Base-by-base conservation (phyloP, 768 basidiomycete species). In the Zangia roseola region DNA sequence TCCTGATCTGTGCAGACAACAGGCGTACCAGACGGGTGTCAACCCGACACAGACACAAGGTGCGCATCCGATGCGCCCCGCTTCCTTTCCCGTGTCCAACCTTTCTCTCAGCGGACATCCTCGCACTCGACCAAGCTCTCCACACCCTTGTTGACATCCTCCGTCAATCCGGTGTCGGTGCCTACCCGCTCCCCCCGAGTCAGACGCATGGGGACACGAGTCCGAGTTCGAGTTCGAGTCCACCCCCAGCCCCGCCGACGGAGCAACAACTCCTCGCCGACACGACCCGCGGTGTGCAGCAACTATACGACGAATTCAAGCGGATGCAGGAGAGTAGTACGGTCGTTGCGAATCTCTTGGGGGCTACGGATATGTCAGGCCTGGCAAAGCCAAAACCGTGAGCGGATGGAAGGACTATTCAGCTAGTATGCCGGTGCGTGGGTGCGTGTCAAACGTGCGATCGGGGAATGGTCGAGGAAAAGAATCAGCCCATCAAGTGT, bases 81-180 rank as follows among this genome's bases (percentile, higher is more conserved):
- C n/a, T n/a, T n/a, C 13, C 6, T 13, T 12, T 17, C 7, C 24
- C 23, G 38, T n/a, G n/a, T n/a, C n/a, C n/a, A 24, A 40, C 39
- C 14, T 30, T 37, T 24, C 20, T 26, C 12, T 3, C 45, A 81
- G 83, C 73, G 21, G 72, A 82, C 52, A 62, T 84, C 42, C 62
- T 62, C 0, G 63, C 75, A 0, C 73, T 86, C n/a, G 78, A 78
- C 44, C 77, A 81, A 54, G 69, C 73, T 14, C 53, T 84, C 1
- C 67, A 73, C 12, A 44, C 67, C 1, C 69, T 84, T 10, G 65
- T 71, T 5, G 76, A 83, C 10, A 52, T 76, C 26, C 67, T 87
- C 52, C 73, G 77, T 2, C 73, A 79, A 43, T 76, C 79, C 0
- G 86, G 86, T n/a, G 75, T 87, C 16, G 86, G 85, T 2, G 84